These are phyloP conservation scores for Penicillium sp. DNA, from an alignment of 2,329 filamentous ascomycete genomes.

Conservation along the genomic window DNA sequence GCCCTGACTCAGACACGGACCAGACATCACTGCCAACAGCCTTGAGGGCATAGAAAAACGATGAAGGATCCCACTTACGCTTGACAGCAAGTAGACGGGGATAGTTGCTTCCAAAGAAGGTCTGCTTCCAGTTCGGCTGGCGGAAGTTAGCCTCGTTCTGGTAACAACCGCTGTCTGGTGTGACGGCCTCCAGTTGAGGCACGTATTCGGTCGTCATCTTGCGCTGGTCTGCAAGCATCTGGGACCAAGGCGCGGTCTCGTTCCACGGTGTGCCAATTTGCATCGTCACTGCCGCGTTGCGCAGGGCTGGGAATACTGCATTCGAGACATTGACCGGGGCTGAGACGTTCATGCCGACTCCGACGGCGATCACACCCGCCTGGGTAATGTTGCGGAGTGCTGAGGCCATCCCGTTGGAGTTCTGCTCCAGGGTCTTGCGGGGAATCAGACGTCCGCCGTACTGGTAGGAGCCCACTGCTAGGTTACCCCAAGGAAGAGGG, in stretches of 20 bases:
- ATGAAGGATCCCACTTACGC: constrained; percentile 36
- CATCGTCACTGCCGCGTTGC: constrained; percentile 33
- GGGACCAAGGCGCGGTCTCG: constrained; percentile 30
- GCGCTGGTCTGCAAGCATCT: constrained; percentile 31
- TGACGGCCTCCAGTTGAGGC: constrained; percentile 33
- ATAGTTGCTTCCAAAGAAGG: constrained; percentile 40
- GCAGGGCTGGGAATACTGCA: constrained; percentile 35
- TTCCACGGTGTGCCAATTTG: constrained; percentile 31
- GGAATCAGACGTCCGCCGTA: constrained; percentile 33
- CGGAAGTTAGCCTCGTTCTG: constrained; percentile 38
- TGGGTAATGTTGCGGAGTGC: constrained; percentile 31
- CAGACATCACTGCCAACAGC: constrained; percentile 35
- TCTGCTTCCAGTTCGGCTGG: constrained; percentile 35
- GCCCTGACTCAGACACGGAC: constrained; percentile 21
- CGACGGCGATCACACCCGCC: constrained; percentile 30
- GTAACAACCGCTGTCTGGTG: constrained; percentile 35
- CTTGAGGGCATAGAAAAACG: constrained; percentile 36
- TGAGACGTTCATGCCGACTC: constrained; percentile 35
- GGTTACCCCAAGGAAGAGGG: constrained; percentile 23
- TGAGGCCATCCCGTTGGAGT: constrained; percentile 23
- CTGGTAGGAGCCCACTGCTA: constrained; percentile 21
- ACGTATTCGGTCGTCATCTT: constrained; percentile 36
- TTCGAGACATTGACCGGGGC: constrained; percentile 31
- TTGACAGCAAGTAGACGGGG: constrained; percentile 31
- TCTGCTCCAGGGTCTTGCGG: constrained; percentile 25